Evolutionary conservation across 2,329 filamentous ascomycete genomes (phyloP), one percentile per base, ranked within the genome.

Genomic region (Cadophora luteo-olivacea): DNA sequence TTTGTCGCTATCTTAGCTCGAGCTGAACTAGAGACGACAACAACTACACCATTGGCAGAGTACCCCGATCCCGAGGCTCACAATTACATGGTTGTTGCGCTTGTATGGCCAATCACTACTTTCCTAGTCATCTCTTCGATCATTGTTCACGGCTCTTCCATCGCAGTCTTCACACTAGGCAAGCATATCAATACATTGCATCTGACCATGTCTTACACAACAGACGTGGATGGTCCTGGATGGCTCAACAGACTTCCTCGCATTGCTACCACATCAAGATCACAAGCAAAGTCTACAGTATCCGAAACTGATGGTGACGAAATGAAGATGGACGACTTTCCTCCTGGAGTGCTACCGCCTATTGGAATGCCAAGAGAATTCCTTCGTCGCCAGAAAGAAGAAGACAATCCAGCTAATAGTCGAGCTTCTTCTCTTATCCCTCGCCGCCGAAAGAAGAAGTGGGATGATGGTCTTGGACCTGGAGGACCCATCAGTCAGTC

Each of bases 181-280:
- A 99, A 98, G 81, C 94, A 92, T 70, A 99, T 99, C 86, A 98
- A 98, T 82, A 98, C 96, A 0, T 82, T 99, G 73, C 94, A 93
- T 0, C 85, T 99, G 69, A 97, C 96, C 66, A 92, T 99, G 87
- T 97, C 96, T 0, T 99, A 98, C 82, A 99, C 96, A 0, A 89
- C 91, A 70, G 94, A 92, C 62, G 95, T 97, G 66, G 93, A 97
- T 45, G 93, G 94, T 0, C 92, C 94, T 2, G 89, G 89, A 1
- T 99, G 96, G 96, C 97, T 98, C 92, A 96, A 97, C 74, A 87
- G 96, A 65, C 84, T 99, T 54, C 96, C 96, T 5, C 80, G 91
- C 78, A 86, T 90, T 72, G 84, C 88, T 61, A 87, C 88, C 0
- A 84, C 85, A 68, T 90, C 88, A 41, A 91, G 93, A 72, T 97